Conservation (phyloP, 129 eudicot genomes). For the Logfia minima region DNA sequence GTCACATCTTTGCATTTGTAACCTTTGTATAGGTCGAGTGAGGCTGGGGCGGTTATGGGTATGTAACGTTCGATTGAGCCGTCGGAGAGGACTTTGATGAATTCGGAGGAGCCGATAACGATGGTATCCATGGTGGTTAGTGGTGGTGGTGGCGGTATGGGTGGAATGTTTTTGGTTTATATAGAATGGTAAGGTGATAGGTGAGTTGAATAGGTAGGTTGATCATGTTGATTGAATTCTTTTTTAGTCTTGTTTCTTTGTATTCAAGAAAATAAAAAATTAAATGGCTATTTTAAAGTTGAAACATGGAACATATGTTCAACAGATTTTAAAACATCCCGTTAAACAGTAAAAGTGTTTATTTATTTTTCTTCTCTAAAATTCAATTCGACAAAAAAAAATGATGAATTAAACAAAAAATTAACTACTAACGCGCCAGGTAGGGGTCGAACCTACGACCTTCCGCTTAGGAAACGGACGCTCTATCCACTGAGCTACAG, state of each 20-base stretch:
- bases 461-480: slow-evolving; percentile 99
- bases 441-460: slow-evolving; percentile 99
- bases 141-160: slow-evolving; percentile 3
- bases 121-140: slow-evolving; percentile 25
- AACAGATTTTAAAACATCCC: not conserved
- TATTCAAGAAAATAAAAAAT: slow-evolving; percentile 4
- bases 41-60: slow-evolving; percentile 44
- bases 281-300: not conserved
- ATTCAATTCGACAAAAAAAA: too few relatives aligned
- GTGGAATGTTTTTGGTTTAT: slow-evolving; percentile 29
- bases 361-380: not conserved
- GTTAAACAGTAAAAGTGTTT: not conserved
- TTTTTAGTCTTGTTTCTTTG: slow-evolving; percentile 7
- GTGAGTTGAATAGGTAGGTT: slow-evolving; percentile 27
- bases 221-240: slow-evolving; percentile 34
- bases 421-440: slow-evolving; percentile 41
- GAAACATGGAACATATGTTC: not conserved
- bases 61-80: slow-evolving; percentile 62
- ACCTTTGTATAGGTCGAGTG: slow-evolving; percentile 37
- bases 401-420: not conserved
- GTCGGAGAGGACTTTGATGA: slow-evolving; percentile 70
- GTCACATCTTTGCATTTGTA: slow-evolving; percentile 65
- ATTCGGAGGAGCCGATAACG: slow-evolving; percentile 38
- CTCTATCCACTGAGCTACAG: slow-evolving; percentile 99
- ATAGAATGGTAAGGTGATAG: slow-evolving; percentile 22